These are phyloP conservation scores for Solanum virginianum DNA, from an alignment of 257 asterid genomes.

Conservation along the genomic window DNA sequence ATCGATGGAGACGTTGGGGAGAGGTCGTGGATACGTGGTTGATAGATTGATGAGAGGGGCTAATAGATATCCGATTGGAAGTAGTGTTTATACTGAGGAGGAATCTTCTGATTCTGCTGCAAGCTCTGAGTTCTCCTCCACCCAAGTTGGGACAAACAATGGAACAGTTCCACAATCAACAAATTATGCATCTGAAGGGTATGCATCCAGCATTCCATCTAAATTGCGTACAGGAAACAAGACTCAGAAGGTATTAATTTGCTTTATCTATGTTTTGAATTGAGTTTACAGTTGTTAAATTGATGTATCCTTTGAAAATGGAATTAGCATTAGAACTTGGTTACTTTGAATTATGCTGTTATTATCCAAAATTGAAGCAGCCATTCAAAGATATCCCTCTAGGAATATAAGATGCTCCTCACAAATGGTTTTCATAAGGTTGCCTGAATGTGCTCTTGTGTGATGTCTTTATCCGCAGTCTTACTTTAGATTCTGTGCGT, in stretches of 20 bases:
- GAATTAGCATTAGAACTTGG: neutral
- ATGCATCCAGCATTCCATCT: constrained; percentile 14
- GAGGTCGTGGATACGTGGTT: constrained; percentile 14
- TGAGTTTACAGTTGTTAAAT: neutral
- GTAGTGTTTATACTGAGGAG: constrained; percentile 27
- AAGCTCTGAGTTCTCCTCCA: constrained; percentile 40
- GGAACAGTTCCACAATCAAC: constrained; percentile 11
- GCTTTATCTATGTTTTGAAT: neutral
- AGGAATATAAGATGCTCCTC: neutral
- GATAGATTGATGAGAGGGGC: constrained; percentile 20
- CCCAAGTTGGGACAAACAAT: constrained; percentile 17
- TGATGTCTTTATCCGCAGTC: neutral
- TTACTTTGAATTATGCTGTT: neutral
- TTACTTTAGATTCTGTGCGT: neutral
- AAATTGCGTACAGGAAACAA: constrained; percentile 4
- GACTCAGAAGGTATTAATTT: constrained; percentile 11
- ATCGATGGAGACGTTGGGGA: constrained; percentile 30
- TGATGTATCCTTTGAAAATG: neutral
- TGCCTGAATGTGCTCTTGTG: neutral
- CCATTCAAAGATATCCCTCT: neutral
- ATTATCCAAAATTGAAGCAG: neutral
- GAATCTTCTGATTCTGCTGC: constrained; percentile 34
- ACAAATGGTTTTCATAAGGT: neutral
- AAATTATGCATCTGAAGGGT: constrained; percentile 13
- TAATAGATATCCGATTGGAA: constrained; percentile 18